Evolutionary conservation across 208 protist genomes (phyloP).

Genomic region (Trypanosomatidae sp.): DNA sequence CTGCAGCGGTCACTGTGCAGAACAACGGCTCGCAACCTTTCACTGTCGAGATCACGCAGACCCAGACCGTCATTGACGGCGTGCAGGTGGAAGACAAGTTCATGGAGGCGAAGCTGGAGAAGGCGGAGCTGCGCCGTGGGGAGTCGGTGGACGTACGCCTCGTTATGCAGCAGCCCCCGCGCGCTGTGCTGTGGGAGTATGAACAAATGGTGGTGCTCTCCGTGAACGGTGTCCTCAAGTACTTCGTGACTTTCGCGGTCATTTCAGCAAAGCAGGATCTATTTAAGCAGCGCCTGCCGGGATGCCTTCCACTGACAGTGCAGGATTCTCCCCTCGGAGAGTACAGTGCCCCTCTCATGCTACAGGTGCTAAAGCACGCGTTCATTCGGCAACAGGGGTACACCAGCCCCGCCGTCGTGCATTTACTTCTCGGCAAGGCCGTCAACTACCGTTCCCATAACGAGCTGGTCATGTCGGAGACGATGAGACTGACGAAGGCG

Average conservation of each 20-base stretch:
- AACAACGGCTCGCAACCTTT: conserved; percentile 60
- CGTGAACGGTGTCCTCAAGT: conserved; percentile 60
- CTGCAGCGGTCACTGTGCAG: conserved; percentile 47
- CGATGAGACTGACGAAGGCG: conserved; percentile 49
- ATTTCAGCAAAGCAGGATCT: conserved; percentile 60
- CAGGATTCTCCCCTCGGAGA: conserved; percentile 65
- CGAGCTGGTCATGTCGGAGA: conserved; percentile 64
- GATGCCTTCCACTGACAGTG: conserved; percentile 66
- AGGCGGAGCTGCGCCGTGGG: conserved; percentile 47
- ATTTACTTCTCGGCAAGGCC: conserved; percentile 58
- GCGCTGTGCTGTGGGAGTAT: conserved; percentile 51
- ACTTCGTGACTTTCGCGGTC: conserved; percentile 73
- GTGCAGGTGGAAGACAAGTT: conserved; percentile 51
- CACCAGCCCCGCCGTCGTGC: conserved; percentile 44
- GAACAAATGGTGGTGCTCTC: conserved; percentile 75
- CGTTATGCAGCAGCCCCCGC: conserved; percentile 39
- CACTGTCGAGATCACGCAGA: conserved; percentile 56
- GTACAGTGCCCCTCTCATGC: conserved; percentile 73
- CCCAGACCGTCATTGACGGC: conserved; percentile 74
- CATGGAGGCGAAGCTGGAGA: conserved; percentile 43
- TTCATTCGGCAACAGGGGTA: conserved; percentile 75
- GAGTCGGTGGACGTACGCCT: conserved; percentile 69
- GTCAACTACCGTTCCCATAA: conserved; percentile 66
- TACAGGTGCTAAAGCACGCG: conserved; percentile 83
- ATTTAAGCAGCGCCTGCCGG: conserved; percentile 62